A percentile compares a stretch with the other conserved stretches of the same genome.
Conservation (phyloP, 805 yeast species). For the Schizosaccharomyces octosporus region DNA sequence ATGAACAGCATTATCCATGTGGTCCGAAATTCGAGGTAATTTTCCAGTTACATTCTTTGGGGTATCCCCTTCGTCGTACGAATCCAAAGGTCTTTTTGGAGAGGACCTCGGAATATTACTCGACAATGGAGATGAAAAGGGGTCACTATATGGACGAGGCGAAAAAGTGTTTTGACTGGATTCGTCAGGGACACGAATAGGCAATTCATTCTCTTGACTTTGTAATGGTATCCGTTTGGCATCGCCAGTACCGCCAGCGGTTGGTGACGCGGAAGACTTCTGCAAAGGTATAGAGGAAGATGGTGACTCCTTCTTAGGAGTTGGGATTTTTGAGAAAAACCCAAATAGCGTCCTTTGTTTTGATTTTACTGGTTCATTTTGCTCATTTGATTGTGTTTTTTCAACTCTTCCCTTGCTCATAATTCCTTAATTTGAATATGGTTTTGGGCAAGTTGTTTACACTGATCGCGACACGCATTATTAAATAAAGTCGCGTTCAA, state of each 20-base stretch:
- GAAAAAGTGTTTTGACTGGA: too few relatives aligned
- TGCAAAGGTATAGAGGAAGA: neutral
- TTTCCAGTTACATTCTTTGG: neutral
- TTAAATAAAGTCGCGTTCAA: too few relatives aligned
- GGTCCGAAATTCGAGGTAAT: neutral
- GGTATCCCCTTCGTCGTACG: neutral
- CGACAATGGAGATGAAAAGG: neutral
- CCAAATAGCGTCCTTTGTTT: neutral
- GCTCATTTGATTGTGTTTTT: neutral
- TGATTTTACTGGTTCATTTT: neutral
- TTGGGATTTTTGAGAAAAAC: neutral
- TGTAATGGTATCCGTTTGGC: neutral
- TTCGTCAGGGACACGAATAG: too few relatives aligned
- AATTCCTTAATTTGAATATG: neutral
- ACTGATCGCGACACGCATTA: neutral
- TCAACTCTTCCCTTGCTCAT: neutral
- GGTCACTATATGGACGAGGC: neutral
- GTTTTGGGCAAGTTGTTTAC: neutral
- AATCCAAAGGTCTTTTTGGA: neutral
- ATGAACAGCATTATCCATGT: neutral
- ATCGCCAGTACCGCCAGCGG: neutral
- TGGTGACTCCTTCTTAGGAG: neutral
- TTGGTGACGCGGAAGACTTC: neutral
- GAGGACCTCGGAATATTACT: neutral
- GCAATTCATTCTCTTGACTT: too few relatives aligned